A percentile compares a stretch with the other conserved stretches of the same genome.
These are phyloP conservation scores for Umbelopsis ramanniana DNA, from an alignment of 192 early-diverging fungal species.

Conservation along the genomic window DNA sequence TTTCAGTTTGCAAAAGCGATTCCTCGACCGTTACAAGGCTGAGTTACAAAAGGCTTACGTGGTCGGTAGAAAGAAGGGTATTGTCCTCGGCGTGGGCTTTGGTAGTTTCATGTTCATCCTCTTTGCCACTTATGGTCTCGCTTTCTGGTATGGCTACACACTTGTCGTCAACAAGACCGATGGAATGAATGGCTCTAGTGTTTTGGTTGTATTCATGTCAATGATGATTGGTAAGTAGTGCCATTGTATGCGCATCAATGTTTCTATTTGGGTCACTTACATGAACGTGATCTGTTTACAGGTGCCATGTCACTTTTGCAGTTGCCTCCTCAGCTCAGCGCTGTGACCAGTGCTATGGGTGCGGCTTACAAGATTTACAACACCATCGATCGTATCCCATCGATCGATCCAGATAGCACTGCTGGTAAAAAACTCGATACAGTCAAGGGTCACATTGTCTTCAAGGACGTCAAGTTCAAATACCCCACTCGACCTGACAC, in stretches of 20 bases:
- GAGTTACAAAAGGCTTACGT: constrained; percentile 64
- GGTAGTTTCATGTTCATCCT: constrained; percentile 74
- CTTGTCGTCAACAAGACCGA: constrained; percentile 46
- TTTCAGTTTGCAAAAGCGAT: constrained; percentile 80
- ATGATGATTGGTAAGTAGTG: constrained; percentile 73
- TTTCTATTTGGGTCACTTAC: constrained; percentile 46
- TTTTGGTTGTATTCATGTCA: constrained; percentile 86
- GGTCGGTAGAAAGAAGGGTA: constrained; percentile 68
- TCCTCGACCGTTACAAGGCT: constrained; percentile 60
- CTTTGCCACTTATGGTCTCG: constrained; percentile 73
- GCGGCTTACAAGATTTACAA: constrained; percentile 79
- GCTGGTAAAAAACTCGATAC: constrained; percentile 47
- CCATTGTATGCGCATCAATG: constrained; percentile 39
- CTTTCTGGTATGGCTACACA: constrained; percentile 80
- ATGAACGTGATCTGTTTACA: constrained; percentile 41
- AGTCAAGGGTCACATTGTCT: constrained; percentile 72
- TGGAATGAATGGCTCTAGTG: constrained; percentile 48
- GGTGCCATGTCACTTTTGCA: constrained; percentile 74
- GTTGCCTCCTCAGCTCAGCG: constrained; percentile 67
- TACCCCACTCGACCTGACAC: constrained; percentile 89
- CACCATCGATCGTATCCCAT: constrained; percentile 79
- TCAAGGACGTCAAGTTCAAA: constrained; percentile 74
- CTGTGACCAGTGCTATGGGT: constrained; percentile 72
- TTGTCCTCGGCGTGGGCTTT: constrained; percentile 62
- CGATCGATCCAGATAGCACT: constrained; percentile 64